Evolutionary conservation across 495 filamentous ascomycete species (phyloP).

Genomic region (Echria macrotheca): DNA sequence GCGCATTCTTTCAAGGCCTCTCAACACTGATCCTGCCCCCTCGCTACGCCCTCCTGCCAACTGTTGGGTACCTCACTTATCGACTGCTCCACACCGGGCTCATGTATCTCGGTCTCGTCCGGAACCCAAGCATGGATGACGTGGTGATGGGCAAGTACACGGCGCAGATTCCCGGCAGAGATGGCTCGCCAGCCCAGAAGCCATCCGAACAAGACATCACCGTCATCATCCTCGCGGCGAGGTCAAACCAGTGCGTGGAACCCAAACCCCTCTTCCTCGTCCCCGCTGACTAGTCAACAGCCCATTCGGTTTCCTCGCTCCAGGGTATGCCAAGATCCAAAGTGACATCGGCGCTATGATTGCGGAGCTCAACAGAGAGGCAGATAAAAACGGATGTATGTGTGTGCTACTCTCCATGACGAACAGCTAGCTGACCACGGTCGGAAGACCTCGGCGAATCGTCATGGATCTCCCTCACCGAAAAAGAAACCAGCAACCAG

Average conservation of each 20-base stretch:
- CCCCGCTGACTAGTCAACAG: not conserved
- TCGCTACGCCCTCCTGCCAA: conserved; percentile 2
- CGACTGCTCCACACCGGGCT: not conserved
- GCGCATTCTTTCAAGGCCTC: conserved; percentile 4
- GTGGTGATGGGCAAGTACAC: conserved; percentile 7
- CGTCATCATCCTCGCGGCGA: conserved; percentile 4
- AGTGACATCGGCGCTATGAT: not conserved
- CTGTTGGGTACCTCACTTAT: not conserved
- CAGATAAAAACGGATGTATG: conserved; percentile 9
- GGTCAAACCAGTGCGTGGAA: conserved; percentile 6
- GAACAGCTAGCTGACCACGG: no score
- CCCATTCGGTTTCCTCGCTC: conserved; percentile 2
- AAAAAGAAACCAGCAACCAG: conserved; percentile 29
- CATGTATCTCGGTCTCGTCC: not conserved
- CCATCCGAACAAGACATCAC: not conserved
- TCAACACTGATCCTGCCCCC: not conserved
- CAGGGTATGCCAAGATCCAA: not conserved
- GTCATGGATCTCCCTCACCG: conserved; percentile 17
- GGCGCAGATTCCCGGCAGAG: conserved; percentile 4
- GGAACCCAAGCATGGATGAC: conserved; percentile 5
- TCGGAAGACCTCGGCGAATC: conserved; percentile 21
- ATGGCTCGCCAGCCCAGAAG: not conserved
- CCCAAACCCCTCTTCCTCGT: no score
- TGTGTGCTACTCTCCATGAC: no score
- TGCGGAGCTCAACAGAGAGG: not conserved